phyloP scores from a whole-genome alignment of 1,284 basidiomycete species.

The Ceratobasidium sp. region DNA sequence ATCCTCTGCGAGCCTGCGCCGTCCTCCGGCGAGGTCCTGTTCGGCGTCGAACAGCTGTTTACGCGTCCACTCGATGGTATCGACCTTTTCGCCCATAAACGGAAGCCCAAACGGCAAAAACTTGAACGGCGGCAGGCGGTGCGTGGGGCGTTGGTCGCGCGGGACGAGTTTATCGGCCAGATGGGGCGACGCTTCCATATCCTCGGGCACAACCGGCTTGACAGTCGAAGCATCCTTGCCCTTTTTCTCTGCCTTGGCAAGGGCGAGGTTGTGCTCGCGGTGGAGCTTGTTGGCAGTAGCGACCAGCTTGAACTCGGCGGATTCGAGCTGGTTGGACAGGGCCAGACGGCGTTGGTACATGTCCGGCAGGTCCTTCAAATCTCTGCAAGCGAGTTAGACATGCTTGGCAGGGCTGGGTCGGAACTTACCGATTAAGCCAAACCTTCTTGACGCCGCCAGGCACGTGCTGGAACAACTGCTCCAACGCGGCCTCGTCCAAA shows the following conservation, averaged over 20 bases:
- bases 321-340: constrained; percentile 71
- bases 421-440: constrained; percentile 72
- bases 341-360: constrained; percentile 68
- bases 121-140: constrained; percentile 66
- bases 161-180: constrained; percentile 67
- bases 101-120: constrained; percentile 69
- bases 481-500: constrained; percentile 68
- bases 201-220: constrained; percentile 39
- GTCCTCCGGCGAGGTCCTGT: constrained; percentile 63
- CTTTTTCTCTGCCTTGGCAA: constrained; percentile 51
- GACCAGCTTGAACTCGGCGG: constrained; percentile 69
- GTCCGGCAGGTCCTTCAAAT: constrained; percentile 70
- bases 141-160: constrained; percentile 65
- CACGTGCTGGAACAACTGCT: constrained; percentile 72
- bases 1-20: constrained; percentile 52
- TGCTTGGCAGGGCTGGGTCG: background rate
- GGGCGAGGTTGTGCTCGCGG: constrained; percentile 48
- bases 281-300: constrained; percentile 63
- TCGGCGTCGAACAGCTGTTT: constrained; percentile 70
- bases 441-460: constrained; percentile 82
- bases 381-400: constrained; percentile 52
- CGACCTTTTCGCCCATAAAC: constrained; percentile 75
- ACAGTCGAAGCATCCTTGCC: constrained; percentile 43
- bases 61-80: constrained; percentile 80
- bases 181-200: constrained; percentile 53